Evolutionary conservation across 306 rosid genomes (phyloP), one percentile per base, ranked within the genome.

Genomic region (Cucumis hystrix): DNA sequence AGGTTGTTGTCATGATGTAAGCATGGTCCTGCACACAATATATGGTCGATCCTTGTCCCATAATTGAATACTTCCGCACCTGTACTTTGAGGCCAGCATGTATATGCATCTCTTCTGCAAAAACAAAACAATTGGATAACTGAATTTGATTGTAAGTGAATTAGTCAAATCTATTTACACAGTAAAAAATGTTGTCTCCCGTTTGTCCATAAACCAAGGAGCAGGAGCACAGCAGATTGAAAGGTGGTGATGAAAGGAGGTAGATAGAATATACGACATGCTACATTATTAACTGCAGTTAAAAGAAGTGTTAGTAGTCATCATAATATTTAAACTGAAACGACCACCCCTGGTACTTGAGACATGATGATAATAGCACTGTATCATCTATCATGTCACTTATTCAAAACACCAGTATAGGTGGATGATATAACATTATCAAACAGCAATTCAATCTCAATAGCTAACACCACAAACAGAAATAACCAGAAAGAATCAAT

Each of bases 21-120:
- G 90, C 97, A 95, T 56, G 91, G 81, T 67, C 97, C 92, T 18
- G 97, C 87, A 77, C 89, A 92, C 59, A 95, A 83, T 82, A 90
- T 89, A 86, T 89, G 99, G 84, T 95, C 97, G 60, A 92, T 95
- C 90, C 97, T 89, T 60, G 91, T 80, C 73, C 97, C 97, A 41
- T 85, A 95, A 90, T 92, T 92, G 84, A 95, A 95, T 72, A 85
- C 89, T 86, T 92, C 99, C 37, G 97, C 97, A 54, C 97, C 99
- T 37, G 97, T 81, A 84, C 65, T 95, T 88, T 90, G 97, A 8
- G 97, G 77, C 97, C 99, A 95, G 79, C 97, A 95, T 47, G 97
- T 95, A 84, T 88, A 92, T 71, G 93, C 97, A 45, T 87, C 97
- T 76, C 78, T 87, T 84, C 97, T 88, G 92, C 85, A 81, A 55